Conservation (phyloP, 2,329 filamentous ascomycete species). For the Colletotrichum gigasporum region DNA sequence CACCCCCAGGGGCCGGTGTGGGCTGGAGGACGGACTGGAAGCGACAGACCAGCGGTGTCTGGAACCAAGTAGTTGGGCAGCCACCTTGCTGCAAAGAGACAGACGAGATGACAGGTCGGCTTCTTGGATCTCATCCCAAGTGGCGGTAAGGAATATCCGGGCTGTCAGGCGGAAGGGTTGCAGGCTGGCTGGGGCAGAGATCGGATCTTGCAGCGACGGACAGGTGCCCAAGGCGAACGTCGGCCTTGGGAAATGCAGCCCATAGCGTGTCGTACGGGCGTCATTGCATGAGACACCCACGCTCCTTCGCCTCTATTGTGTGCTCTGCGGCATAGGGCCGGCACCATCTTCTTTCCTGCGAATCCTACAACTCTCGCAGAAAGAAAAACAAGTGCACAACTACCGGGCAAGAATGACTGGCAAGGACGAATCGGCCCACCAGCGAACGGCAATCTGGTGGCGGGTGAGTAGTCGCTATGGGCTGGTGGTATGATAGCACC, state of each 20-base stretch:
- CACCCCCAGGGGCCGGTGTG: not conserved
- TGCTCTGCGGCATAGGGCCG: no score
- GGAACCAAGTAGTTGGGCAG: not conserved
- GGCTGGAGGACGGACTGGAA: not conserved
- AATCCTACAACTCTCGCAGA: no score
- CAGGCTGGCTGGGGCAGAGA: constrained; percentile 19
- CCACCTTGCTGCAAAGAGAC: constrained; percentile 2
- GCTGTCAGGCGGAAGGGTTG: constrained; percentile 9
- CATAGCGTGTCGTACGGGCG: not conserved
- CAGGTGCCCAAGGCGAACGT: not conserved
- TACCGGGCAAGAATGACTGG: no score
- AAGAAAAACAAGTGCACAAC: no score
- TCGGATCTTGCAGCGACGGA: constrained; percentile 25
- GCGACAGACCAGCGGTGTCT: constrained; percentile 10
- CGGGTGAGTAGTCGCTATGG: no score
- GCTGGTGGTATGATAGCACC: no score
- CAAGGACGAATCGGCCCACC: no score
- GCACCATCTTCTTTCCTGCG: no score
- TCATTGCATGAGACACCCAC: not conserved
- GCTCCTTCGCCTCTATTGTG: not conserved
- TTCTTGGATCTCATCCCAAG: constrained; percentile 12
- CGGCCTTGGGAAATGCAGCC: constrained; percentile 2
- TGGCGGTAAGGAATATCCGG: constrained; percentile 26
- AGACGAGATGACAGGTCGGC: not conserved
- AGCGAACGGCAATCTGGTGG: no score